These are phyloP conservation scores for Epichloe amarillans DNA, from an alignment of 2,329 filamentous ascomycete species.

Conservation along the genomic window DNA sequence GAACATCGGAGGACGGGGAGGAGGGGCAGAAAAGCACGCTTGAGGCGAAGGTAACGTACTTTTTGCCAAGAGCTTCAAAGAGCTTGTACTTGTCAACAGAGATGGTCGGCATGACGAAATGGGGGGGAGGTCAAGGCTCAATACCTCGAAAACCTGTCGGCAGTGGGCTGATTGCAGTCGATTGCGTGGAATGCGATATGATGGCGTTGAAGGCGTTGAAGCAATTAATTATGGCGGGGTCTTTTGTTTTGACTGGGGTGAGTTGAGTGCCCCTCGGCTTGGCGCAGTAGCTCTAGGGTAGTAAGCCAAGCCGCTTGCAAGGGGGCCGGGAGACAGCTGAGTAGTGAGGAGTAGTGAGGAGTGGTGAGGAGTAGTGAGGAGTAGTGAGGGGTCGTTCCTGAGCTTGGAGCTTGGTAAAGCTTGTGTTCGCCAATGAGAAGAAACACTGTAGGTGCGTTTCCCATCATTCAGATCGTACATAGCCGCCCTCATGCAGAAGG, in stretches of 20 bases:
- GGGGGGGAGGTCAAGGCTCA: slow-evolving; percentile 7
- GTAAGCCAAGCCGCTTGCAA: too few relatives aligned
- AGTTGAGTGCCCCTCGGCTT: too few relatives aligned
- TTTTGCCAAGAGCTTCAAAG: slow-evolving; percentile 82
- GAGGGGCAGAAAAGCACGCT: slow-evolving; percentile 7
- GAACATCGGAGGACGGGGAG: not conserved
- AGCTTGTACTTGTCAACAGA: slow-evolving; percentile 91
- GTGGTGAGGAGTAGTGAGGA: too few relatives aligned
- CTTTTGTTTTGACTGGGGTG: not conserved
- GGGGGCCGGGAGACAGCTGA: too few relatives aligned
- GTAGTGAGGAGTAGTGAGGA: too few relatives aligned
- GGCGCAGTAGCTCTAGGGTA: too few relatives aligned
- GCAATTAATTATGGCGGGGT: slow-evolving; percentile 4
- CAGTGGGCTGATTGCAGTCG: not conserved
- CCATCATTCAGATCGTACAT: too few relatives aligned
- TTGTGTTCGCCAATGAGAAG: too few relatives aligned
- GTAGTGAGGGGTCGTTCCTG: too few relatives aligned
- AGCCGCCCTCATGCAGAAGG: too few relatives aligned
- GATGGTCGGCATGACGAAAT: slow-evolving; percentile 75
- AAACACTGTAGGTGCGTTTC: too few relatives aligned
- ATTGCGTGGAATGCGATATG: slow-evolving; percentile 1
- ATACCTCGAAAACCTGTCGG: slow-evolving; percentile 8
- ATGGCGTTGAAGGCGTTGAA: not conserved
- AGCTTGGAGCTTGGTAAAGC: too few relatives aligned
- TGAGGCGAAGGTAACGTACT: slow-evolving; percentile 36